phyloP scores from a whole-genome alignment of 2,329 filamentous ascomycete genomes.

The Sodiomyces alkalinus region DNA sequence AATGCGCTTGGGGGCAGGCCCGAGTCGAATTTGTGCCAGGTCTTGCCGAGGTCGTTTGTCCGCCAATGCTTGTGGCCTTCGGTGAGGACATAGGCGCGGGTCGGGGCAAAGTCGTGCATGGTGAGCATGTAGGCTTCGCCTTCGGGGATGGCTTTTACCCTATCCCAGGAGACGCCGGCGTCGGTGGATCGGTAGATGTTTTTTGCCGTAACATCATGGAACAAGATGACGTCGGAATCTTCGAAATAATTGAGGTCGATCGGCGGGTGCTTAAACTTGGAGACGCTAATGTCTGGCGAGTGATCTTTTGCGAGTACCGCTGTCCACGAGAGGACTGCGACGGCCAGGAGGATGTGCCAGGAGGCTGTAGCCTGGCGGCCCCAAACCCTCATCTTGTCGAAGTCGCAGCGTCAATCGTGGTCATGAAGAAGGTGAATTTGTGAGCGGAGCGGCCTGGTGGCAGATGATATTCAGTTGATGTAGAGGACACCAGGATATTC shows the following conservation, averaged over 20 bases:
- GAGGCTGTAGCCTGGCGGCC: conserved; percentile 30
- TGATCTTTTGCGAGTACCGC: conserved; percentile 38
- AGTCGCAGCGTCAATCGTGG: conserved; percentile 13
- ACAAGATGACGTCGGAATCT: conserved; percentile 68
- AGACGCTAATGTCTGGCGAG: conserved; percentile 47
- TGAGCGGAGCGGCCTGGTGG: no score
- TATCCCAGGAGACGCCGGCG: conserved; percentile 64
- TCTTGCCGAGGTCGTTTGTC: conserved; percentile 68
- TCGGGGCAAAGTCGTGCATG: conserved; percentile 65
- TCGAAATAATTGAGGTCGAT: conserved; percentile 75
- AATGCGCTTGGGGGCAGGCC: conserved; percentile 40
- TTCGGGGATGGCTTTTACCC: conserved; percentile 47
- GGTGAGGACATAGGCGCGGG: conserved; percentile 70
- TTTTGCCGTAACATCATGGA: conserved; percentile 48
- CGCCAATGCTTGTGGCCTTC: conserved; percentile 58
- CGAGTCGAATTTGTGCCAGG: conserved; percentile 62
- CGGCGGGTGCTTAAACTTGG: conserved; percentile 51
- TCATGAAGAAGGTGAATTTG: conserved; percentile 32
- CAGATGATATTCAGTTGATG: no score
- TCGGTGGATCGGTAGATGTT: conserved; percentile 66
- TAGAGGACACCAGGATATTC: conserved; percentile 1
- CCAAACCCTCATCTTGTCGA: conserved; percentile 39
- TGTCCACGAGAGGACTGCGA: conserved; percentile 27
- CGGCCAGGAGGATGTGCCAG: conserved; percentile 30
- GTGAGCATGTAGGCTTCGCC: conserved; percentile 47